These are phyloP conservation scores for Metschnikowia cerradonensis DNA, from an alignment of 805 yeast species.

Conservation along the genomic window DNA sequence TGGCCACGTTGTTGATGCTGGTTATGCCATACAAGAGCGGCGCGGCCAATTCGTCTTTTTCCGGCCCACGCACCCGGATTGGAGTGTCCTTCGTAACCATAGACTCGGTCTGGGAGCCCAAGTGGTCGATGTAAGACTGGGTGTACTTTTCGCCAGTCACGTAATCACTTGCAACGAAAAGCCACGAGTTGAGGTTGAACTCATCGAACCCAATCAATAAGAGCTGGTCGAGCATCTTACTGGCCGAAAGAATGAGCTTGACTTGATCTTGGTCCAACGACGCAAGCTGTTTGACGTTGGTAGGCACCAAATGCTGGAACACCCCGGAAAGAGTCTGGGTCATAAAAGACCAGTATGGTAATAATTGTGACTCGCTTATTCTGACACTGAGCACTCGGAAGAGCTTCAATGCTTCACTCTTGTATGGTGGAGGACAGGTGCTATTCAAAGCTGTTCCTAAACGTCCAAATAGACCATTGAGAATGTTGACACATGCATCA, in stretches of 20 bases:
- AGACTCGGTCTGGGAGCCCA: constrained; percentile 32
- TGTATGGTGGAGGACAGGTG: constrained; percentile 31
- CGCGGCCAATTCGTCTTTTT: constrained; percentile 18
- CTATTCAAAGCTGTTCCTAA: constrained; percentile 29
- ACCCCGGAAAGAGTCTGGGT: constrained; percentile 55
- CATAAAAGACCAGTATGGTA: constrained; percentile 66
- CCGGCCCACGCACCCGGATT: constrained; percentile 33
- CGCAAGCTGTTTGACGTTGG: constrained; percentile 21
- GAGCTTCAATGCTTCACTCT: constrained; percentile 48
- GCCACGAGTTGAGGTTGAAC: constrained; percentile 76
- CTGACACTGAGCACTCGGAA: constrained; percentile 63
- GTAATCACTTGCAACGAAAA: constrained; percentile 68
- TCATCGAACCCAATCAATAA: constrained; percentile 71
- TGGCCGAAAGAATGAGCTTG: constrained; percentile 49
- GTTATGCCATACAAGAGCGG: constrained; percentile 48
- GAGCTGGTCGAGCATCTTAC: constrained; percentile 75
- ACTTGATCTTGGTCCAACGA: constrained; percentile 36
- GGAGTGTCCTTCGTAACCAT: constrained; percentile 33
- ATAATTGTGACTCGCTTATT: constrained; percentile 60
- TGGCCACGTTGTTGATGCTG: constrained; percentile 36
- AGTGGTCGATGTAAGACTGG: constrained; percentile 46
- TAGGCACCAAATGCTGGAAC: constrained; percentile 37
- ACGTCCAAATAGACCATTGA: constrained; percentile 45
- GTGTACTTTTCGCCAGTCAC: constrained; percentile 27
- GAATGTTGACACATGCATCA: constrained; percentile 49